phyloP scores from a whole-genome alignment of 305 asterid genomes.

The Nicotiana rustica region DNA sequence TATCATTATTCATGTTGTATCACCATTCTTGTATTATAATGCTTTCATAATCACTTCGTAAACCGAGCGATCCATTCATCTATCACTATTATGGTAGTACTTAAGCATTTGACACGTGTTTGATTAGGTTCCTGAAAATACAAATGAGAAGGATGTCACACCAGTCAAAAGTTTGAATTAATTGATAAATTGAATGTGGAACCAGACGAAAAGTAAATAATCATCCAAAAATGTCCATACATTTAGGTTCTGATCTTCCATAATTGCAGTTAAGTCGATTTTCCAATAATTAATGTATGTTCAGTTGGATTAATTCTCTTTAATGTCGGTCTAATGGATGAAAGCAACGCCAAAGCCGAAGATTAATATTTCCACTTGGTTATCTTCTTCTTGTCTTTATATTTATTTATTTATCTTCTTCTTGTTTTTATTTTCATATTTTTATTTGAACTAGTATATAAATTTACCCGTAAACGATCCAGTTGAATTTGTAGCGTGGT shows the following conservation, averaged over 20 bases:
- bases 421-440: no score
- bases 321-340: neutral
- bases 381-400: no score
- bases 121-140: neutral
- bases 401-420: neutral
- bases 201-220: neutral
- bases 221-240: neutral
- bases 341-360: conserved; percentile 18
- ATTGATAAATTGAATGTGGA: neutral
- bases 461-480: no score
- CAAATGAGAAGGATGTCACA: neutral
- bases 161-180: neutral
- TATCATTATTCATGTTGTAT: no score
- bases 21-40: no score
- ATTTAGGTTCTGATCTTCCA: neutral
- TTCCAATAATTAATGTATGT: conserved; percentile 7
- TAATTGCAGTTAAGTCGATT: neutral
- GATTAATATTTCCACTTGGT: neutral
- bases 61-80: no score
- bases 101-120: neutral
- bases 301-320: neutral
- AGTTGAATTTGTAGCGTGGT: no score
- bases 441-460: no score
- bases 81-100: neutral
- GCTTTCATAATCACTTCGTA: no score